These are phyloP conservation scores for Chlorella sp. DNA, from an alignment of 139 green algal species.

Conservation along the genomic window DNA sequence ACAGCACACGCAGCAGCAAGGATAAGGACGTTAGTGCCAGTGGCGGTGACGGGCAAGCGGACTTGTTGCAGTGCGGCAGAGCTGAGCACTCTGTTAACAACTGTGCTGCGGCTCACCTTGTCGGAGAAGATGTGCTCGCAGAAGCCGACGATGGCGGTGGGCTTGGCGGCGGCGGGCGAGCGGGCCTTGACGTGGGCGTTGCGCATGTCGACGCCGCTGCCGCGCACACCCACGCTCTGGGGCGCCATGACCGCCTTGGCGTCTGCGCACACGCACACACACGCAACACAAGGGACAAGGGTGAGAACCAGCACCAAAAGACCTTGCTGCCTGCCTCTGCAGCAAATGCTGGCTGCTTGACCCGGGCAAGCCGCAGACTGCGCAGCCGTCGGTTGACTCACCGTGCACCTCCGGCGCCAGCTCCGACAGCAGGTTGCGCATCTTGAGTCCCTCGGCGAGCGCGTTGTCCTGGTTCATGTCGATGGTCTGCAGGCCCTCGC, in stretches of 20 bases:
- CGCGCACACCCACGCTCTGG: background rate
- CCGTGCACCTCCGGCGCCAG: constrained; percentile 11
- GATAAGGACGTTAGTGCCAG: no score
- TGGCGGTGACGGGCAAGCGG: no score
- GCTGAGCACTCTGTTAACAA: no score
- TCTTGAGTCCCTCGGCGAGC: constrained; percentile 77
- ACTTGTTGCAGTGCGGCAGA: no score
- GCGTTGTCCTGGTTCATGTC: constrained; percentile 89
- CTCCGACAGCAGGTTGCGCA: constrained; percentile 45
- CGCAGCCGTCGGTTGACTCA: no score
- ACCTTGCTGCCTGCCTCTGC: no score
- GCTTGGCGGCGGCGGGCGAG: constrained; percentile 10
- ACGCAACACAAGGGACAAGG: no score
- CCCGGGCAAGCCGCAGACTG: no score
- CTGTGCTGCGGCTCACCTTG: constrained; percentile 36
- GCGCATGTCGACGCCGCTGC: background rate
- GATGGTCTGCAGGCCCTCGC: constrained; percentile 53
- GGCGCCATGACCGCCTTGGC: background rate
- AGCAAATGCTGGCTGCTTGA: no score
- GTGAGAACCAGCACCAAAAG: no score
- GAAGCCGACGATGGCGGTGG: constrained; percentile 57
- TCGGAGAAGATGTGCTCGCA: constrained; percentile 65
- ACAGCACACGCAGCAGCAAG: no score
- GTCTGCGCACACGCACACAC: no score
- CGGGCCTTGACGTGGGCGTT: background rate